Base-by-base conservation (phyloP, 805 yeast species). In the Zygosaccharomyces pseudorouxii region DNA sequence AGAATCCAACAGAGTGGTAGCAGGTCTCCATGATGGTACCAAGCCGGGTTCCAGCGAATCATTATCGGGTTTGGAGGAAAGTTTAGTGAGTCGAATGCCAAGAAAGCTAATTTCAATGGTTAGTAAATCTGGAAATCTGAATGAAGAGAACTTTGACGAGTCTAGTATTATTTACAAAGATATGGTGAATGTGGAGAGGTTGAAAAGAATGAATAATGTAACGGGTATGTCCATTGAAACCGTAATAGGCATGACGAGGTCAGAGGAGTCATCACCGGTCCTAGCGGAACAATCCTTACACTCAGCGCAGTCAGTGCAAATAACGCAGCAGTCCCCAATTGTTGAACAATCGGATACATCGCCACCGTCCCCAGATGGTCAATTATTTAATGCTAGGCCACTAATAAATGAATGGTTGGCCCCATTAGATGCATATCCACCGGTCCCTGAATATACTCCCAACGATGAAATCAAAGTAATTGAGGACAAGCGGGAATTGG, bases 211-310 rank as follows among this genome's bases (percentile, higher is more conserved):
- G 70, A 82, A 81, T 56, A 86, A 89, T 60, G 89, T 89, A 18
- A 71, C 89, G 5, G 87, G 88, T n/a, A 69, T 88, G 60, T 86
- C 89, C 45, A 78, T 88, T 1, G 96, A 86, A 64, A 77, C 89
- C 1, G 73, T 87, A 19, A 75, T 89, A 23, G 97, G 97, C 3
- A 89, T 95, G 0, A 84, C 79, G 56, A 71, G 92, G 53, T 51
- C 53, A 7, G 37, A 49, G 39, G 39, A 42, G 16, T 33, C 37
- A 16, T 18, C 37, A 16, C 37, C 37, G 19, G 29, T 38, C 10
- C 7, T 18, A 33, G 14, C 20, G 18, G 23, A 14, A 39, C 33
- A 16, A 10, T 25, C 28, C 11, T 12, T 23, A 22, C 16, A 28
- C 9, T 14, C 20, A 16, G 23, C n/a, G 25, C 33, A 16, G 23